Base-by-base conservation (phyloP, 2,329 filamentous ascomycete genomes). In the Beauveria sp. region DNA sequence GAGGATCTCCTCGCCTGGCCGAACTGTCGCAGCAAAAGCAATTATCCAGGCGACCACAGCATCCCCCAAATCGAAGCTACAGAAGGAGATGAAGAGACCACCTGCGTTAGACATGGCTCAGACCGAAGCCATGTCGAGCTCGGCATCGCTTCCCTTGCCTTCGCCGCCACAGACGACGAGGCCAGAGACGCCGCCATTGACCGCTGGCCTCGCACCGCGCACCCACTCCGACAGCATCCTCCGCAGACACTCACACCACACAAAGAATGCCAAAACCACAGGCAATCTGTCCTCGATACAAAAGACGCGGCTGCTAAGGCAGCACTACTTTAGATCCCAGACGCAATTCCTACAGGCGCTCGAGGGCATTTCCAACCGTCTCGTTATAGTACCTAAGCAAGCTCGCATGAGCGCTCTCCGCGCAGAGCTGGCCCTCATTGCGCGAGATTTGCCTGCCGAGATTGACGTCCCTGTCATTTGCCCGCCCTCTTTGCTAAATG, bases 401-500 rank as follows among this genome's bases (percentile, higher is more conserved):
- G 90, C 90, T 46, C 85, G 90, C 38, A 80, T 95, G 67, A 95
- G 90, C 73, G 90, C 91, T 48, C 77, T 95, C 51, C 83, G 90
- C 62, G 91, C 90, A 3, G 90, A 95, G 74, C 79, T 95, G 64
- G 90, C 89, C 16, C 79, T 95, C 42, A 90, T 95, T 65, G 88
- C 87, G 2, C 89, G 91, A 69, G 90, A 95, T 69, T 76, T 95
- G 50, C 90, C 90, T 0, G 88, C 90, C 4, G 90, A 95, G 73
- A 87, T 95, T 18, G 90, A 95, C 68, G 89, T 95, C 60, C 90
- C 90, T 0, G 81, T 92, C 9, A 90, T 95, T 61, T 93, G 89
- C 66, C 90, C 90, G 18, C 88, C 89, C 0, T 87, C 86, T 0
- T 75, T 93, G 54, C 82, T 88, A 12, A 83, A 90, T 73, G 89